Evolutionary conservation across 345 rosid genomes (phyloP).

Genomic region (Rhodamnia rubescens): DNA sequence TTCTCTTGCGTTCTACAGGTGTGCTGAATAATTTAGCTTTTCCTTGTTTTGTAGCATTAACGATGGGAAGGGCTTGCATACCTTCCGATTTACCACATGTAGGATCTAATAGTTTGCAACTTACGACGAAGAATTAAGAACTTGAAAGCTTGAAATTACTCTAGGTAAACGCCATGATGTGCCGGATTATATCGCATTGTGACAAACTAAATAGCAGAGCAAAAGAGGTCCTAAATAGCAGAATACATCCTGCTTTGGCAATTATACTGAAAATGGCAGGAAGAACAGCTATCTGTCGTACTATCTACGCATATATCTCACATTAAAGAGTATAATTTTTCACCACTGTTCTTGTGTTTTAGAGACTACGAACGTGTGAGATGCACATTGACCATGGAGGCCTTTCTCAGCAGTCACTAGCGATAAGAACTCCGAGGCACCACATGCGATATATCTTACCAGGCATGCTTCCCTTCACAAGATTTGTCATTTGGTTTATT

Average conservation of each 20-base stretch:
- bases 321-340: not conserved
- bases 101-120: too few relatives aligned
- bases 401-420: constrained; percentile 36
- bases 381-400: constrained; percentile 41
- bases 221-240: not conserved
- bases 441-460: constrained; percentile 58
- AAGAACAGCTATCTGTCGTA: not conserved
- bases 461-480: constrained; percentile 22
- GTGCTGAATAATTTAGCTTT: not conserved
- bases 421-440: constrained; percentile 31
- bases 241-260: not conserved
- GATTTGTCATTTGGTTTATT: not conserved
- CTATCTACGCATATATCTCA: not conserved
- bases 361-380: constrained; percentile 53
- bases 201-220: too few relatives aligned
- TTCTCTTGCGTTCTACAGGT: constrained; percentile 64
- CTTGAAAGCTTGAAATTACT: too few relatives aligned
- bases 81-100: not conserved
- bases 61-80: not conserved
- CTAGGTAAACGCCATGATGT: too few relatives aligned
- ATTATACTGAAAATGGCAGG: not conserved
- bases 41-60: constrained; percentile 2
- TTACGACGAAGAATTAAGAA: too few relatives aligned
- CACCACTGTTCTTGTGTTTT: not conserved
- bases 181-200: too few relatives aligned